Percentiles rank a stretch among this genome's conserved stretches.
These are phyloP conservation scores for Theileria equi DNA, from an alignment of 169 alveolate genomes.

Conservation along the genomic window DNA sequence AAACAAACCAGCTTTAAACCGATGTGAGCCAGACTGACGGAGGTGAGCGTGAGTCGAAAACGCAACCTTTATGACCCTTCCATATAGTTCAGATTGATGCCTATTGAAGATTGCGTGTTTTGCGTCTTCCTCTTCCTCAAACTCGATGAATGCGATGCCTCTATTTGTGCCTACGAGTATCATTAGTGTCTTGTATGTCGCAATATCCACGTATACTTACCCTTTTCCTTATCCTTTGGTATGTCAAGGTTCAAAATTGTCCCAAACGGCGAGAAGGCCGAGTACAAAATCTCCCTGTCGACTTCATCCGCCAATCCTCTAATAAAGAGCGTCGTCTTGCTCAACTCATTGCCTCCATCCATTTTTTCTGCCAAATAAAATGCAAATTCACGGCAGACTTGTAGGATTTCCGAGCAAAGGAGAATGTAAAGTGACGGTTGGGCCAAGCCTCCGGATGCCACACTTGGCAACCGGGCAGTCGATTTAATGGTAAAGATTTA, in stretches of 20 bases:
- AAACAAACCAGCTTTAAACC: slow-evolving; percentile 50
- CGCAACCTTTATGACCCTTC: slow-evolving; percentile 69
- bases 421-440: background rate
- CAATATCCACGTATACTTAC: slow-evolving; percentile 25
- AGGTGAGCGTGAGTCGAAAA: slow-evolving; percentile 64
- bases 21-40: slow-evolving; percentile 6
- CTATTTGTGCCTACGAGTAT: slow-evolving; percentile 62
- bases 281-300: slow-evolving; percentile 69
- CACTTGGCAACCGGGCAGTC: no score
- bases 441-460: no score
- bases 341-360: background rate
- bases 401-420: background rate
- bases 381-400: background rate
- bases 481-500: no score
- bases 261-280: slow-evolving; percentile 79
- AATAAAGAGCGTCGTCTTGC: slow-evolving; percentile 67
- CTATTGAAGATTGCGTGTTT: slow-evolving; percentile 74
- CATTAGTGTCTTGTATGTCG: background rate
- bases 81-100: slow-evolving; percentile 74
- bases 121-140: slow-evolving; percentile 77
- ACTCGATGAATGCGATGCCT: slow-evolving; percentile 75
- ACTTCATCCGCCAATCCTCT: slow-evolving; percentile 79
- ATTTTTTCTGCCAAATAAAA: background rate
- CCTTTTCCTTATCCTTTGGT: slow-evolving; percentile 74
- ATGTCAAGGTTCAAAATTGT: slow-evolving; percentile 70